phyloP scores from a whole-genome alignment of 495 filamentous ascomycete genomes.

The Jackrogersella multiformis region DNA sequence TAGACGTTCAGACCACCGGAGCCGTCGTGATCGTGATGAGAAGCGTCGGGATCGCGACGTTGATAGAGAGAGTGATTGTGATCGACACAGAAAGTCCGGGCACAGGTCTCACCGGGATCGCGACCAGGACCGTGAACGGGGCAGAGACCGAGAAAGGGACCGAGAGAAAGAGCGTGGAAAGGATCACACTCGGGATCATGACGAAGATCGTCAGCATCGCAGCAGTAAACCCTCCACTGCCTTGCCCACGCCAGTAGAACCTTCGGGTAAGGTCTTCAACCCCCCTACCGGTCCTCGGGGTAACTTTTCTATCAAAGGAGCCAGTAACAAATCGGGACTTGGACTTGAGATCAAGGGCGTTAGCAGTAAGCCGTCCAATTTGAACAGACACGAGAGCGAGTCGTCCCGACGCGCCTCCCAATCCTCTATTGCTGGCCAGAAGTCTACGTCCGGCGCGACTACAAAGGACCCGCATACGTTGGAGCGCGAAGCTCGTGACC shows the following conservation, averaged over 20 bases:
- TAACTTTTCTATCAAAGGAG: conserved; percentile 50
- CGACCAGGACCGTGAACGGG: conserved; percentile 59
- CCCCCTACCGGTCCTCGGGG: conserved; percentile 53
- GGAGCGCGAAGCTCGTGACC: conserved; percentile 78
- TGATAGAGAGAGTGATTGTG: conserved; percentile 50
- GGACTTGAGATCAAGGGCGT: conserved; percentile 53
- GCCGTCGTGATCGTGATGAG: conserved; percentile 58
- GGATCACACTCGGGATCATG: conserved; percentile 53
- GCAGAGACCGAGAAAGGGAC: conserved; percentile 58
- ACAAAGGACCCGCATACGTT: conserved; percentile 72
- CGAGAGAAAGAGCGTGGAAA: conserved; percentile 55
- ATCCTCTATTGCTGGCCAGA: conserved; percentile 54
- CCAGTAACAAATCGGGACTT: conserved; percentile 37
- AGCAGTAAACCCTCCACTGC: conserved; percentile 59
- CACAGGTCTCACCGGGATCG: conserved; percentile 60
- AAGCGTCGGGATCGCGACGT: conserved; percentile 58
- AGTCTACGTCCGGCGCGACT: conserved; percentile 27
- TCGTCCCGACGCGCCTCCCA: conserved; percentile 49
- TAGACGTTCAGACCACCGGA: conserved; percentile 61
- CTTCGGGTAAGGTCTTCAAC: conserved; percentile 49
- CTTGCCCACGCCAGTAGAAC: conserved; percentile 55
- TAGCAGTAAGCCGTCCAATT: conserved; percentile 38
- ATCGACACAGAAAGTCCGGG: conserved; percentile 49
- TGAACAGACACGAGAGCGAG: conserved; percentile 43
- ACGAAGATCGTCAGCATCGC: conserved; percentile 57